Conservation (phyloP, 2,329 filamentous ascomycete genomes). For the Nannizzia gypsea region DNA sequence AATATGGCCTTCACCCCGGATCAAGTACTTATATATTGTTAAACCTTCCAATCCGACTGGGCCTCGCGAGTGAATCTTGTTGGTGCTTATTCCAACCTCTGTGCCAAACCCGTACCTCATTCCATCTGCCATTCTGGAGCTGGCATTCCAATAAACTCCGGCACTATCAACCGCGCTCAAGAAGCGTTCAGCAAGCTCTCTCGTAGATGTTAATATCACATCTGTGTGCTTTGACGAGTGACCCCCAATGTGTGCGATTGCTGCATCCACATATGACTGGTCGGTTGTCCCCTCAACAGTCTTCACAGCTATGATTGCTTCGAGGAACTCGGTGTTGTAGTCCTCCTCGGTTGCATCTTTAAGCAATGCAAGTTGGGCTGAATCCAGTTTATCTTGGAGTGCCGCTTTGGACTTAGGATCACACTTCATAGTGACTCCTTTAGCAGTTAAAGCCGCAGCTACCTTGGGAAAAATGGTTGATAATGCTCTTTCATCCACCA, state of each 20-base stretch:
- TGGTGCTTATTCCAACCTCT: constrained; percentile 95
- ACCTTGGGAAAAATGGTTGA: constrained; percentile 56
- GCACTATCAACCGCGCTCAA: constrained; percentile 77
- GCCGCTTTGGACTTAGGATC: constrained; percentile 57
- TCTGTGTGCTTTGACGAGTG: constrained; percentile 95
- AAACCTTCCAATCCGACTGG: constrained; percentile 89
- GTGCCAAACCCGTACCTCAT: constrained; percentile 97
- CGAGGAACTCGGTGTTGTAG: constrained; percentile 80
- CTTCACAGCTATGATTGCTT: constrained; percentile 73
- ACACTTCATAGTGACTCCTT: constrained; percentile 73
- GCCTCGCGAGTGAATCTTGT: constrained; percentile 91
- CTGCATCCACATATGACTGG: constrained; percentile 47
- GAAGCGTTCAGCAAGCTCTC: constrained; percentile 62
- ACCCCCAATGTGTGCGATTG: constrained; percentile 77
- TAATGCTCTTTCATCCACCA: constrained; percentile 65
- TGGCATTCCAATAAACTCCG: constrained; percentile 94
- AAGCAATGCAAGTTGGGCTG: constrained; percentile 39
- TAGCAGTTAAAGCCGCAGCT: constrained; percentile 59
- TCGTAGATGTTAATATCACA: constrained; percentile 64
- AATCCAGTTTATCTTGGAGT: constrained; percentile 40
- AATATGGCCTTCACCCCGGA: constrained; percentile 72
- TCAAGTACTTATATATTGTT: constrained; percentile 94
- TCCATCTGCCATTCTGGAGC: constrained; percentile 85
- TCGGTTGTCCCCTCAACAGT: constrained; percentile 43
- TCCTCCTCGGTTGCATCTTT: constrained; percentile 58